phyloP scores from a whole-genome alignment of 495 filamentous ascomycete genomes.

The Massariosphaeria phaeospora region DNA sequence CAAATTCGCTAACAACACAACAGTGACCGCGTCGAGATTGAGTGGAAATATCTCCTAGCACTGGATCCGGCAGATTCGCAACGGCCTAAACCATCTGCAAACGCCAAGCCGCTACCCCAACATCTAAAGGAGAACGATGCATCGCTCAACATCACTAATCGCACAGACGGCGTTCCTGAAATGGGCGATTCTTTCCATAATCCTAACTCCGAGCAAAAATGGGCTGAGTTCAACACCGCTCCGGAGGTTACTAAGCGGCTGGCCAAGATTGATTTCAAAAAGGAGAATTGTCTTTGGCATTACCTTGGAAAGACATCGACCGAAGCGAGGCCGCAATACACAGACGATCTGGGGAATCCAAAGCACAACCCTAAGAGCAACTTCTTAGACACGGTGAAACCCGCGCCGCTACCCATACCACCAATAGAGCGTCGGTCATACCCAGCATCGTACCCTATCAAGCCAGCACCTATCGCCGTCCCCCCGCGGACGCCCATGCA shows the following conservation, averaged over 20 bases:
- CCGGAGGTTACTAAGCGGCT: conserved; percentile 49
- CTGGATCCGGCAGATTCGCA: conserved; percentile 60
- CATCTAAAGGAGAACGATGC: conserved; percentile 45
- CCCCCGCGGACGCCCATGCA: conserved; percentile 13
- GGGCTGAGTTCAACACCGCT: conserved; percentile 74
- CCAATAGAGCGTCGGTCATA: conserved; percentile 29
- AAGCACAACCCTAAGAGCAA: conserved; percentile 54
- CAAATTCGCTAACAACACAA: conserved; percentile 35
- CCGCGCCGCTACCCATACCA: conserved; percentile 37
- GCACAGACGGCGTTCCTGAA: conserved; percentile 50
- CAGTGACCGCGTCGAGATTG: conserved; percentile 64
- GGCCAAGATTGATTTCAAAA: conserved; percentile 59
- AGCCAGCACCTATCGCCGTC: conserved; percentile 16
- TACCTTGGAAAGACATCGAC: conserved; percentile 85
- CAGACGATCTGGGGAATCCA: conserved; percentile 63
- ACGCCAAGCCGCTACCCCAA: conserved; percentile 56
- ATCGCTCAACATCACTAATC: conserved; percentile 36
- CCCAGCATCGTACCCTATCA: conserved; percentile 29
- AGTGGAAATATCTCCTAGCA: conserved; percentile 71
- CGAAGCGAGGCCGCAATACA: conserved; percentile 88
- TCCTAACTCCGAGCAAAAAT: conserved; percentile 55
- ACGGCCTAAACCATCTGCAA: conserved; percentile 58
- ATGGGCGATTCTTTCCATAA: conserved; percentile 58
- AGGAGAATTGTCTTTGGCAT: conserved; percentile 75
- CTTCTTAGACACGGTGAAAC: conserved; percentile 59